These are phyloP conservation scores for Backusella mclennaniae DNA, from an alignment of 192 early-diverging fungal species.

Conservation along the genomic window DNA sequence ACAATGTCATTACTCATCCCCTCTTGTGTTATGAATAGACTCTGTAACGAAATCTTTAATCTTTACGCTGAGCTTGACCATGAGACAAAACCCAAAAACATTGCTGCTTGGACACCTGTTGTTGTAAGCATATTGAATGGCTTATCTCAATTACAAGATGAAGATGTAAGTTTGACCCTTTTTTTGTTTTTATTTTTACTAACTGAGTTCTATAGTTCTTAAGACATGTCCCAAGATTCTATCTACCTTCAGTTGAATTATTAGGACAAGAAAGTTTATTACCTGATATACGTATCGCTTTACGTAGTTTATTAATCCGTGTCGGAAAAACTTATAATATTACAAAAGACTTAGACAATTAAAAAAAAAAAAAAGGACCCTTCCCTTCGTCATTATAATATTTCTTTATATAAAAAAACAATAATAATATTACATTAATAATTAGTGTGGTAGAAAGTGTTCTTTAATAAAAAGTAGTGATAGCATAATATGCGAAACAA, in stretches of 20 bases:
- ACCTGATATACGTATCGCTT: conserved; percentile 54
- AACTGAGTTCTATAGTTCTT: conserved; percentile 45
- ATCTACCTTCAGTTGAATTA: conserved; percentile 61
- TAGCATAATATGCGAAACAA: too few species aligned
- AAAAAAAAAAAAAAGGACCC: neutral
- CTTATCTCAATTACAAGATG: conserved; percentile 63
- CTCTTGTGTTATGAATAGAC: conserved; percentile 24
- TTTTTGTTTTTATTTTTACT: neutral
- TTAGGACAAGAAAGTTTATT: conserved; percentile 59
- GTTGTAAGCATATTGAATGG: conserved; percentile 70
- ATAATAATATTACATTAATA: neutral
- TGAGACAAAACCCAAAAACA: conserved; percentile 67
- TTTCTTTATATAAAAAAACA: neutral
- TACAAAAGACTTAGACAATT: conserved; percentile 7
- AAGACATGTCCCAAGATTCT: conserved; percentile 58
- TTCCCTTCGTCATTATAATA: neutral
- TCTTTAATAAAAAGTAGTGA: too few species aligned
- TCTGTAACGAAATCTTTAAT: conserved; percentile 56
- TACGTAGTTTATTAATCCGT: conserved; percentile 48
- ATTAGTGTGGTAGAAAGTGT: too few species aligned
- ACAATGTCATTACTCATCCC: neutral
- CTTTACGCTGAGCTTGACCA: conserved; percentile 66
- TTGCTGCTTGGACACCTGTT: conserved; percentile 75
- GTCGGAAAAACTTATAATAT: conserved; percentile 45
- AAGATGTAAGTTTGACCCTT: conserved; percentile 40